Conservation (phyloP, 176 grass and related monocot genomes). For the Oryza glaberrima region DNA sequence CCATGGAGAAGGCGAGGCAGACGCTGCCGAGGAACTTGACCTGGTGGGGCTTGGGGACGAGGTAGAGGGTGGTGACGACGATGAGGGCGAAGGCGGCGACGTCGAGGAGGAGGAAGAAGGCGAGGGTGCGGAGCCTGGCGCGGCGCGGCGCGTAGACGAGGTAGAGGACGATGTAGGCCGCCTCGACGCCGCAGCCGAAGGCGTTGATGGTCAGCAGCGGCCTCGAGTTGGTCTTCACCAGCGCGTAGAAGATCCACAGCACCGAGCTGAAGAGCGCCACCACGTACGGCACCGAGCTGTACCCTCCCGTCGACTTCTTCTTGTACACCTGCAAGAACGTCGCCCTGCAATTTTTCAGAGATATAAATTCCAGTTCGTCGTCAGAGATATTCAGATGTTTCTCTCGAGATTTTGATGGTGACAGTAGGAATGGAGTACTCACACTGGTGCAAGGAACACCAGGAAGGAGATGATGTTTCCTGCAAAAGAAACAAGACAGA, state of each 20-base stretch:
- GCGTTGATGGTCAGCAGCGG: slow-evolving; percentile 83
- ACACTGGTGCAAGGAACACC: slow-evolving; percentile 90
- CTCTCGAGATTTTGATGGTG: not conserved
- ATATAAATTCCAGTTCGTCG: too few species aligned
- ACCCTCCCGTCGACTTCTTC: slow-evolving; percentile 75
- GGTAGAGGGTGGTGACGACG: slow-evolving; percentile 54
- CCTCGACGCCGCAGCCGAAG: slow-evolving; percentile 75
- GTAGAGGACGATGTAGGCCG: slow-evolving; percentile 67
- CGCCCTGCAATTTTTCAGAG: slow-evolving; percentile 34
- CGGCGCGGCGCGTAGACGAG: slow-evolving; percentile 56
- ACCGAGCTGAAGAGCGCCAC: slow-evolving; percentile 90
- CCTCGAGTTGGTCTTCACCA: slow-evolving; percentile 61
- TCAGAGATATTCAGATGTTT: not conserved
- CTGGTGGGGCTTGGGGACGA: slow-evolving; percentile 4
- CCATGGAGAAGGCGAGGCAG: slow-evolving; percentile 85
- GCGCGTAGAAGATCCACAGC: slow-evolving; percentile 92
- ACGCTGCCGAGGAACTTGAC: slow-evolving; percentile 89
- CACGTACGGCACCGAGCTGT: slow-evolving; percentile 90
- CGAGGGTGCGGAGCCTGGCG: slow-evolving; percentile 48
- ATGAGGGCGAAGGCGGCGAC: slow-evolving; percentile 64
- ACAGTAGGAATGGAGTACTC: slow-evolving; percentile 25
- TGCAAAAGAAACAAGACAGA: slow-evolving; percentile 27
- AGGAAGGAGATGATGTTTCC: slow-evolving; percentile 87
- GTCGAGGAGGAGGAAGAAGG: slow-evolving; percentile 70
- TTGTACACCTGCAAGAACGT: slow-evolving; percentile 70